phyloP scores from a whole-genome alignment of 192 early-diverging fungal species.

The Chytriomyces hyalinus region DNA sequence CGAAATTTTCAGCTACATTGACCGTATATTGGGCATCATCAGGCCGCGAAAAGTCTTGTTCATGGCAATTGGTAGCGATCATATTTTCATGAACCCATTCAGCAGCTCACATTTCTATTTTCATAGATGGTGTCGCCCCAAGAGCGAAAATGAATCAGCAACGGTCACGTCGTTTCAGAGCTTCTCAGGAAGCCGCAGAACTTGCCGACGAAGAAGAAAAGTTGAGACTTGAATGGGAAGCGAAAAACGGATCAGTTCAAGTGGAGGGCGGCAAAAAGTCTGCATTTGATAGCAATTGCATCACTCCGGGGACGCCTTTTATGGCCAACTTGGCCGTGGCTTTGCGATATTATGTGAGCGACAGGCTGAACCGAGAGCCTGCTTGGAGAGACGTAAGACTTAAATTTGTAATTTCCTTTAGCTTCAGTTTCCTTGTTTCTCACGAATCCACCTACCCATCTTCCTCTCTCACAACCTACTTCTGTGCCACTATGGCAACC shows the following conservation, averaged over 20 bases:
- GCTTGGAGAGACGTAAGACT: slow-evolving; percentile 77
- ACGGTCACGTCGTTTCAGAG: slow-evolving; percentile 92
- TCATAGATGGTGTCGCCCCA: slow-evolving; percentile 86
- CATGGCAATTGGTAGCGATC: slow-evolving; percentile 87
- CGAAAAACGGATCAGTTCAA: slow-evolving; percentile 17
- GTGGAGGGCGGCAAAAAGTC: slow-evolving; percentile 61
- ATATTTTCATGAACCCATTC: background rate
- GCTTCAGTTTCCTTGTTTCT: background rate
- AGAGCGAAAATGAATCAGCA: slow-evolving; percentile 99
- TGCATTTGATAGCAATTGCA: slow-evolving; percentile 96
- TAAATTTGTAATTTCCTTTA: slow-evolving; percentile 1
- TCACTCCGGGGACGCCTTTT: slow-evolving; percentile 97
- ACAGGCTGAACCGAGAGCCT: slow-evolving; percentile 86
- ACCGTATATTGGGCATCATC: slow-evolving; percentile 91
- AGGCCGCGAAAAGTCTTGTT: slow-evolving; percentile 93
- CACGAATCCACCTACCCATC: no score
- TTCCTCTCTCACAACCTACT: no score
- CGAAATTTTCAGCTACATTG: slow-evolving; percentile 95
- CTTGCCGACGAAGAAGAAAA: slow-evolving; percentile 62
- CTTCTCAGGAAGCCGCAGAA: slow-evolving; percentile 82
- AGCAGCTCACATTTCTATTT: background rate
- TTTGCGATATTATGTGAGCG: slow-evolving; percentile 88
- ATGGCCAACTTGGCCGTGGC: slow-evolving; percentile 89
- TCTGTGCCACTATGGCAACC: no score
- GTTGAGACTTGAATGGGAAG: slow-evolving; percentile 55